These are phyloP conservation scores for Candolleomyces efflorescens DNA, from an alignment of 768 basidiomycete genomes.

Conservation along the genomic window DNA sequence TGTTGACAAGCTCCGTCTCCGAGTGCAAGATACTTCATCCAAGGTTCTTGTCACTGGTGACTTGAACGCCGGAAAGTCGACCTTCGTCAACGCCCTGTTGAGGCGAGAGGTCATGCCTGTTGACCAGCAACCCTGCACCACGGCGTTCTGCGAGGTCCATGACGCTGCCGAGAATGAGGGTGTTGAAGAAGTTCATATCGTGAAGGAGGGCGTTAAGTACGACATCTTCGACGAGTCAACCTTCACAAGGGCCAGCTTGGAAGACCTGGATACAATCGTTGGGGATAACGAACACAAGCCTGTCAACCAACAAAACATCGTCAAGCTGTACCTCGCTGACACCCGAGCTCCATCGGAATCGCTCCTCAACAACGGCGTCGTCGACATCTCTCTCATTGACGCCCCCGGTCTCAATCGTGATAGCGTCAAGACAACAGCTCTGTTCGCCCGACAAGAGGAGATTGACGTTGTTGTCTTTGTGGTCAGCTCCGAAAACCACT, in stretches of 20 bases:
- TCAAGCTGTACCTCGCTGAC: slow-evolving; percentile 90
- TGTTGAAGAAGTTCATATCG: slow-evolving; percentile 80
- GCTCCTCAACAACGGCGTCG: slow-evolving; percentile 90
- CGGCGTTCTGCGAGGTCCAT: slow-evolving; percentile 95
- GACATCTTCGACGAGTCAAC: slow-evolving; percentile 69
- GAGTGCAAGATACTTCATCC: slow-evolving; percentile 88
- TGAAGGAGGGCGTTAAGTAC: slow-evolving; percentile 68
- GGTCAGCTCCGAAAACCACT: slow-evolving; percentile 97
- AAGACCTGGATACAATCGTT: slow-evolving; percentile 76
- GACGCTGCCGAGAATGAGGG: slow-evolving; percentile 80
- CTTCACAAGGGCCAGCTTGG: slow-evolving; percentile 61
- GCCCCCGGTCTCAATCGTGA: slow-evolving; percentile 97
- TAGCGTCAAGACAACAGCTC: slow-evolving; percentile 88
- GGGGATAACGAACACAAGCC: slow-evolving; percentile 53
- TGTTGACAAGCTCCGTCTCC: slow-evolving; percentile 78
- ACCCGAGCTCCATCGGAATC: slow-evolving; percentile 74
- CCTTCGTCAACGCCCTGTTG: slow-evolving; percentile 94
- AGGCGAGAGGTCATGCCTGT: slow-evolving; percentile 91
- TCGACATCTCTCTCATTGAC: slow-evolving; percentile 97
- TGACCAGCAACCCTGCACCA: slow-evolving; percentile 97
- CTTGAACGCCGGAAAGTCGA: slow-evolving; percentile 97
- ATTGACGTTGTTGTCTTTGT: slow-evolving; percentile 99
- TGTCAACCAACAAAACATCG: slow-evolving; percentile 54
- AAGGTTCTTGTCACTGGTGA: slow-evolving; percentile 98
- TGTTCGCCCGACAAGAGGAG: slow-evolving; percentile 95